phyloP scores from a whole-genome alignment of 2,329 filamentous ascomycete genomes.

The Colletotrichum navitas region DNA sequence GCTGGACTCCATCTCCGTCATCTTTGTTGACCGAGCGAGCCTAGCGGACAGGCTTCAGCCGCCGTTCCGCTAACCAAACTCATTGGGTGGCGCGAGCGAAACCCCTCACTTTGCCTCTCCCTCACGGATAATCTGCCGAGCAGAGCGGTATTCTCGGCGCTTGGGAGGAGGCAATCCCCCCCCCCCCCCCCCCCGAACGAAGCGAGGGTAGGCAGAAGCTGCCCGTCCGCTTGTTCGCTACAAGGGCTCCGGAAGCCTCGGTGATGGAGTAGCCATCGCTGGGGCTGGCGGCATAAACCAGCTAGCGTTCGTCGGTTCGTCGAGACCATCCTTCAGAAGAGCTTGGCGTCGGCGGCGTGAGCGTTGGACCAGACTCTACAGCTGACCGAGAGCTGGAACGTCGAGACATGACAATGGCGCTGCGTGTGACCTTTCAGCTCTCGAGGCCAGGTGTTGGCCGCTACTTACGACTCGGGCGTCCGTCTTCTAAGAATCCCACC shows the following conservation, averaged over 20 bases:
- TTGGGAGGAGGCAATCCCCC: constrained; percentile 5
- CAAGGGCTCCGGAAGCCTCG: constrained; percentile 31
- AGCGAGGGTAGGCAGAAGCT: constrained; percentile 8
- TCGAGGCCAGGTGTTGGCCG: background rate
- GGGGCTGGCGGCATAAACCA: constrained; percentile 18
- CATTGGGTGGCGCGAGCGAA: constrained; percentile 27
- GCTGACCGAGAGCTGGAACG: constrained; percentile 13
- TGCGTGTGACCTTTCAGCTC: constrained; percentile 14
- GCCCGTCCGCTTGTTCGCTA: background rate
- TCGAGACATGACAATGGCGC: constrained; percentile 12
- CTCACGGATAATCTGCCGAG: constrained; percentile 4
- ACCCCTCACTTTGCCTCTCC: constrained; percentile 31
- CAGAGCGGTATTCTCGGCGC: constrained; percentile 11
- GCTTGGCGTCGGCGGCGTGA: constrained; percentile 24
- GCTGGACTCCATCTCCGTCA: constrained; percentile 10
- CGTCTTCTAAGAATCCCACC: background rate
- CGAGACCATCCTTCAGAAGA: background rate
- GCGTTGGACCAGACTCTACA: constrained; percentile 7
- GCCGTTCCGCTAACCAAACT: constrained; percentile 22
- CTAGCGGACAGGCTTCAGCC: constrained; percentile 1
- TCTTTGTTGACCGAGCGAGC: background rate
- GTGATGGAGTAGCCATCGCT: constrained; percentile 18
- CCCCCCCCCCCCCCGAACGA: background rate
- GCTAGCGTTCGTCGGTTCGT: constrained; percentile 17
- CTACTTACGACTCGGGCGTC: background rate